phyloP scores from a whole-genome alignment of 208 protist species.

The Leishmania arabica region DNA sequence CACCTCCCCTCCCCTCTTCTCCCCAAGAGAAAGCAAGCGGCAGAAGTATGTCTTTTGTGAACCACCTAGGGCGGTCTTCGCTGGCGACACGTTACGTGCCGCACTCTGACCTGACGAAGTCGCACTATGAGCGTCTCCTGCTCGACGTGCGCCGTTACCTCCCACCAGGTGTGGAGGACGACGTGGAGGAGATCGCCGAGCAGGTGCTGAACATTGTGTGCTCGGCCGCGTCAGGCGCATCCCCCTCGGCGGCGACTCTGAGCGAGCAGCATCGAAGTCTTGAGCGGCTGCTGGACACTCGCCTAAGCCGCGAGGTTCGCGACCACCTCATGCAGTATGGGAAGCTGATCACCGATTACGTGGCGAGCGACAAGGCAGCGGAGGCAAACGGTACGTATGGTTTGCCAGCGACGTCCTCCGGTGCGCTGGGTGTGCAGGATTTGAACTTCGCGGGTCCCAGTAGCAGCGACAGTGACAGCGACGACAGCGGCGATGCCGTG shows the following conservation, averaged over 20 bases:
- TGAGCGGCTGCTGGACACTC: constrained; percentile 69
- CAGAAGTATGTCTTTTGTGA: constrained; percentile 22
- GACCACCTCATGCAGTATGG: constrained; percentile 75
- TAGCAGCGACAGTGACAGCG: constrained; percentile 24
- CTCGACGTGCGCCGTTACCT: constrained; percentile 78
- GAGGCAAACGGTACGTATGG: constrained; percentile 5
- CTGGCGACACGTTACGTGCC: constrained; percentile 63
- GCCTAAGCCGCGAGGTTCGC: constrained; percentile 60
- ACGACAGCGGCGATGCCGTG: constrained; percentile 6
- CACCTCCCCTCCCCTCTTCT: not conserved
- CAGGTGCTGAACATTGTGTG: constrained; percentile 77
- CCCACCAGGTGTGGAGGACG: constrained; percentile 73
- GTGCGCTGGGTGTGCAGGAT: constrained; percentile 25
- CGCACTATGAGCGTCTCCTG: constrained; percentile 84
- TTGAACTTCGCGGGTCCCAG: constrained; percentile 33
- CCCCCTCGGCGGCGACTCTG: constrained; percentile 28
- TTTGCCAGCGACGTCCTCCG: constrained; percentile 9
- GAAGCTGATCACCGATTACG: constrained; percentile 84
- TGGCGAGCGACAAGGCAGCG: constrained; percentile 33
- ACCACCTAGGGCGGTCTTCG: constrained; percentile 12
- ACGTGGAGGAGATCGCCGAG: constrained; percentile 81
- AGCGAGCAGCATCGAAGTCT: constrained; percentile 57
- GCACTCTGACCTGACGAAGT: constrained; percentile 68
- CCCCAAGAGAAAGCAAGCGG: not conserved
- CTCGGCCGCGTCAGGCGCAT: constrained; percentile 12